Conservation (phyloP, 2,329 filamentous ascomycete species). For the Tolypocladium ophioglossoides region DNA sequence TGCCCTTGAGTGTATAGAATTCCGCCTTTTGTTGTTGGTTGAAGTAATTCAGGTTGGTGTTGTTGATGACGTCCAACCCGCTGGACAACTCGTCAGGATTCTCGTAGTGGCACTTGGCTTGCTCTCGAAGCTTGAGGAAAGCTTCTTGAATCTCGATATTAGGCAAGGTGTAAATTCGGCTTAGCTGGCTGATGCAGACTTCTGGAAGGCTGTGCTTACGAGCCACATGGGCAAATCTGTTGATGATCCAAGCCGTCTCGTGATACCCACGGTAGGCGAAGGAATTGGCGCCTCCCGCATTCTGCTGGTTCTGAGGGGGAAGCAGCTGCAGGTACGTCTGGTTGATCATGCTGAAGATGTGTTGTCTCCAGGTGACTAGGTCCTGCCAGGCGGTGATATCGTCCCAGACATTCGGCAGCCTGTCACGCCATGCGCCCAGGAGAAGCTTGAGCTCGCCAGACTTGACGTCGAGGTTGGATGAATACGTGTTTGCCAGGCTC, state of each 20-base stretch:
- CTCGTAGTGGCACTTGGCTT: conserved; percentile 98
- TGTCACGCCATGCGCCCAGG: conserved; percentile 88
- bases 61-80: conserved; percentile 96
- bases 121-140: conserved; percentile 95
- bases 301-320: conserved; percentile 62
- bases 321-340: conserved; percentile 80
- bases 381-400: conserved; percentile 99
- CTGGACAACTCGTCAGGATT: conserved; percentile 86
- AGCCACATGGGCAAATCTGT: conserved; percentile 94
- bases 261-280: conserved; percentile 97
- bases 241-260: conserved; percentile 99
- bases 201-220: conserved; percentile 94
- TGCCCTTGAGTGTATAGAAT: conserved; percentile 98
- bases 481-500: conserved; percentile 76
- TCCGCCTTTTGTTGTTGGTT: conserved; percentile 93
- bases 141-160: conserved; percentile 99
- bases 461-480: conserved; percentile 80
- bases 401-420: conserved; percentile 95
- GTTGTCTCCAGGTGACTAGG: conserved; percentile 97
- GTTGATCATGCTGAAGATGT: conserved; percentile 98
- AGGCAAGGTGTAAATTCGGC: conserved; percentile 93
- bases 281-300: conserved; percentile 71
- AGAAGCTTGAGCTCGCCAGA: conserved; percentile 92
- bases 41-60: conserved; percentile 98
- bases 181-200: conserved; percentile 93